These are phyloP conservation scores for Pholiota adiposa DNA, from an alignment of 1,284 basidiomycete genomes.

Conservation along the genomic window DNA sequence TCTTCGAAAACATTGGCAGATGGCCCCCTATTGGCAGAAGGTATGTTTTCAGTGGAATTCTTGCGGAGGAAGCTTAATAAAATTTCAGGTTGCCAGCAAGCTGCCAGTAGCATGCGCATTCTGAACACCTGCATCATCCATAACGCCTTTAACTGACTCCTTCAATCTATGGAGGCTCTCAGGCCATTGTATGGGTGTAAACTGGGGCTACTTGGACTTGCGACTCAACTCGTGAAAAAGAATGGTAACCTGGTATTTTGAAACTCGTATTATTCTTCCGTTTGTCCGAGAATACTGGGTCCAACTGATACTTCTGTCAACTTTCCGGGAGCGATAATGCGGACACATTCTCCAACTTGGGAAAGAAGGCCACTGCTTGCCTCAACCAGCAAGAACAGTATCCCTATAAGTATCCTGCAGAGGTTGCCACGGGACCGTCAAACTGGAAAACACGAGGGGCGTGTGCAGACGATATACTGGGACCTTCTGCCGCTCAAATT, in stretches of 20 bases:
- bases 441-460: neutral
- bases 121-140: too few relatives aligned
- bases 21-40: too few relatives aligned
- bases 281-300: neutral
- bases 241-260: neutral
- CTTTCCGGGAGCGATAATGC: neutral
- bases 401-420: too few relatives aligned
- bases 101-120: too few relatives aligned
- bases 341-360: neutral
- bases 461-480: neutral
- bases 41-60: too few relatives aligned
- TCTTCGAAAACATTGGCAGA: too few relatives aligned
- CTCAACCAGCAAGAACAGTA: too few relatives aligned
- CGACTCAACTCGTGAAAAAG: neutral
- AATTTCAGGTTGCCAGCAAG: too few relatives aligned
- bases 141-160: too few relatives aligned
- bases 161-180: too few relatives aligned
- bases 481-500: neutral
- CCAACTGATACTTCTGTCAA: neutral
- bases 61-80: too few relatives aligned
- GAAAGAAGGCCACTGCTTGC: neutral
- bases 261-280: neutral
- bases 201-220: neutral
- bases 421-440: neutral
- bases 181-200: too few relatives aligned